Conservation (phyloP, 805 yeast genomes). For the Candida maesae region DNA sequence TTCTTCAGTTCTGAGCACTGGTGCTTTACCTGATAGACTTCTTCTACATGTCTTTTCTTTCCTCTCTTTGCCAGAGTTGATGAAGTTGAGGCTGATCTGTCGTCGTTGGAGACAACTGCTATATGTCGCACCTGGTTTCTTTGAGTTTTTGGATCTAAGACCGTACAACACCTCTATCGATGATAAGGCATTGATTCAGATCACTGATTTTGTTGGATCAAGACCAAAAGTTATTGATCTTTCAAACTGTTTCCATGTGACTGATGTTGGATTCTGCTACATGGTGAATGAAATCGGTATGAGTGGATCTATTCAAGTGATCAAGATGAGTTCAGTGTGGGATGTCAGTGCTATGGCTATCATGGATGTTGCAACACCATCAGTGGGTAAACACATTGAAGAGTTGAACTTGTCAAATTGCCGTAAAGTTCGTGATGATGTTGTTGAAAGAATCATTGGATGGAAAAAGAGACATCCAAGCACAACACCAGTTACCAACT, state of each 20-base stretch:
- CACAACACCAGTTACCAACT: not conserved
- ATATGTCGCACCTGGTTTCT: conserved; percentile 51
- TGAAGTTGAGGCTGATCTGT: conserved; percentile 57
- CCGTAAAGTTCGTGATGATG: conserved; percentile 68
- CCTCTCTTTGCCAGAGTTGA: conserved; percentile 53
- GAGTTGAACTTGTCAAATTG: conserved; percentile 70
- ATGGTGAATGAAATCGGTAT: conserved; percentile 70
- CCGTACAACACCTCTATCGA: conserved; percentile 60
- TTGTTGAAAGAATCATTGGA: conserved; percentile 65
- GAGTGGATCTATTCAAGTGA: conserved; percentile 48
- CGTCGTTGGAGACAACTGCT: conserved; percentile 66
- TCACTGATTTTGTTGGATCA: conserved; percentile 68
- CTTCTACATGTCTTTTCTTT: conserved; percentile 50
- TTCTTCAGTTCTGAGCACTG: conserved; percentile 53
- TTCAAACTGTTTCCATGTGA: conserved; percentile 72
- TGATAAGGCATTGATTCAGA: conserved; percentile 52
- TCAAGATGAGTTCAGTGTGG: conserved; percentile 71
- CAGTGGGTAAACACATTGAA: conserved; percentile 55
- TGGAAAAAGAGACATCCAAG: conserved; percentile 31
- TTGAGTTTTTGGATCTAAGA: conserved; percentile 49
- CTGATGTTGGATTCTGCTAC: conserved; percentile 71
- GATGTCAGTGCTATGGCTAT: conserved; percentile 78
- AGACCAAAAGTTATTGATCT: conserved; percentile 59
- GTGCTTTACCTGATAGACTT: conserved; percentile 60
- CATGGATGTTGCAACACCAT: conserved; percentile 68